Percentiles rank a stretch among this genome's conserved stretches.
phyloP scores from a whole-genome alignment of 225 moss, liverwort and hornwort species.

The Sphagnum contortum region DNA sequence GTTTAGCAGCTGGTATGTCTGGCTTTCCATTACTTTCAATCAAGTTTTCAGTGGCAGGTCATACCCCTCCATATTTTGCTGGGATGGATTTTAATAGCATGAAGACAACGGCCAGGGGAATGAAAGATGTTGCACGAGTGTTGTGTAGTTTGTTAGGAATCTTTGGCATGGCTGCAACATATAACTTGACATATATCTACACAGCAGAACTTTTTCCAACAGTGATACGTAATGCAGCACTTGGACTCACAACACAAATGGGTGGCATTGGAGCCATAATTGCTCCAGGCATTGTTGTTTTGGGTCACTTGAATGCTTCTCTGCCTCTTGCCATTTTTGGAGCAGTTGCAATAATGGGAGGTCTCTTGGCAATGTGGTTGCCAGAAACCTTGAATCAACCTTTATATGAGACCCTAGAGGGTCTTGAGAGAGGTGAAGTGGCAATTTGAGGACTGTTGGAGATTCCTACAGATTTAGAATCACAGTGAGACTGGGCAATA shows the following conservation, averaged over 20 bases:
- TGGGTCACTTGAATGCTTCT: constrained; percentile 13
- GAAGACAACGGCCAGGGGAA: neutral
- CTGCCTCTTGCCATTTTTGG: constrained; percentile 30
- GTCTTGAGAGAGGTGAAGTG: constrained; percentile 14
- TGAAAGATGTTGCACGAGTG: constrained; percentile 9
- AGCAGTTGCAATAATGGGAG: constrained; percentile 10
- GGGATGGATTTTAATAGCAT: neutral
- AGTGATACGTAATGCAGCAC: constrained; percentile 32
- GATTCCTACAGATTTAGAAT: too few relatives aligned
- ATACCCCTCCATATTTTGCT: too few relatives aligned
- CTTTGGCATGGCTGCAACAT: constrained; percentile 31
- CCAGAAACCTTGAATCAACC: constrained; percentile 26
- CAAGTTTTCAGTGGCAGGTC: neutral
- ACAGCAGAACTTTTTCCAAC: constrained; percentile 39
- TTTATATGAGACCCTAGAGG: constrained; percentile 32
- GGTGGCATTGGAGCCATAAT: constrained; percentile 24
- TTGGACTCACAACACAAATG: constrained; percentile 26
- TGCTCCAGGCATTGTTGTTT: constrained; percentile 18
- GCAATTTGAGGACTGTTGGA: neutral
- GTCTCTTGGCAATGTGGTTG: constrained; percentile 8
- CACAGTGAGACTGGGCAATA: too few relatives aligned
- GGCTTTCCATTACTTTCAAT: neutral
- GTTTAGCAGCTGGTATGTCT: neutral
- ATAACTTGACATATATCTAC: constrained; percentile 33
- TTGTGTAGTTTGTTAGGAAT: constrained; percentile 22